These are phyloP conservation scores for Santalum album DNA, from an alignment of 164 flowering plant genomes.

Conservation along the genomic window DNA sequence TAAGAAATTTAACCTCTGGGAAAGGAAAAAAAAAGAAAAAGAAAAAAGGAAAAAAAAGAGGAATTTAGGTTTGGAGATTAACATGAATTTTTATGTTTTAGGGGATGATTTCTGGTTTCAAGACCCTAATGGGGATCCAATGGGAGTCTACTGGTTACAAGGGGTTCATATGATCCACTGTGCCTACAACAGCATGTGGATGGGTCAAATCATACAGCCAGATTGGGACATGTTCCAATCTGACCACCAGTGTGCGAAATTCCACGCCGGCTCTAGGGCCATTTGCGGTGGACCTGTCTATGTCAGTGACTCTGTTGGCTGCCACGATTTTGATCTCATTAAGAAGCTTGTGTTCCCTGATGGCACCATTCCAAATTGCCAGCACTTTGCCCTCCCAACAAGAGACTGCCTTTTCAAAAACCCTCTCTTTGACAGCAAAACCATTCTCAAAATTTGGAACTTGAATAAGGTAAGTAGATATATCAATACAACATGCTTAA, in stretches of 20 bases:
- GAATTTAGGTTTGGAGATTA: not conserved
- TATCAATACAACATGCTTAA: no score
- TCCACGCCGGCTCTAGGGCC: constrained; percentile 80
- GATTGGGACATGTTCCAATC: constrained; percentile 99
- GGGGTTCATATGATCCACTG: constrained; percentile 92
- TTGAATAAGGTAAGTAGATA: constrained; percentile 75
- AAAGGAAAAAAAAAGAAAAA: no score
- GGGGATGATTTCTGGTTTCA: constrained; percentile 98
- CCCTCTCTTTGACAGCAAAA: constrained; percentile 61
- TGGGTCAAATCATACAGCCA: constrained; percentile 81
- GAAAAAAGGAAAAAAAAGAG: no score
- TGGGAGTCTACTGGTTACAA: constrained; percentile 87
- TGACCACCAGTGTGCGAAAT: constrained; percentile 66
- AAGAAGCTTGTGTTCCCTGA: constrained; percentile 70
- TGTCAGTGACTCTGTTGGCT: constrained; percentile 66
- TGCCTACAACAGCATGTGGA: constrained; percentile 88
- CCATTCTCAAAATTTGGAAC: constrained; percentile 84
- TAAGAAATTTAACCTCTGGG: no score
- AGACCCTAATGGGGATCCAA: constrained; percentile 89
- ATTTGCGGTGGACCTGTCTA: constrained; percentile 86
- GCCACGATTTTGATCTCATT: constrained; percentile 65
- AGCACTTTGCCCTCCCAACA: constrained; percentile 71
- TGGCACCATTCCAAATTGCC: constrained; percentile 76
- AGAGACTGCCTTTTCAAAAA: constrained; percentile 80
- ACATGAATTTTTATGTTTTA: constrained; percentile 9